phyloP scores from a whole-genome alignment of 306 rosid genomes.

The Cyclanthera cordifolia region DNA sequence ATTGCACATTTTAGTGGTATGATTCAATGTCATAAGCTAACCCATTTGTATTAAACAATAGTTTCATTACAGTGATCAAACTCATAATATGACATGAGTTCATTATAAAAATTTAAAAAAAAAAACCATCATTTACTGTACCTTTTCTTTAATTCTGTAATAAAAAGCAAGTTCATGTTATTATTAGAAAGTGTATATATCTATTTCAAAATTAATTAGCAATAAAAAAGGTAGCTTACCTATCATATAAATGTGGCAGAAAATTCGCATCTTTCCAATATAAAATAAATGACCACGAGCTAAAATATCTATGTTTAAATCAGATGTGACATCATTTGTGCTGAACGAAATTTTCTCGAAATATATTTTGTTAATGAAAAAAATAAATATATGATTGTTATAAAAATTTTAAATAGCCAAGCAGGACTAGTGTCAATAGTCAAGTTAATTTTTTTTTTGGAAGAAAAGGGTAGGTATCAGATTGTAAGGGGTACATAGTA shows the following conservation, averaged over 20 bases:
- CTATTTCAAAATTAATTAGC: too few species aligned
- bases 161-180: background rate
- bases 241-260: background rate
- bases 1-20: background rate
- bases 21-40: constrained; percentile 5
- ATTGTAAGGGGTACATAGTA: constrained; percentile 10
- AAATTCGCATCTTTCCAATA: too few species aligned
- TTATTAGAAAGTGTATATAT: too few species aligned
- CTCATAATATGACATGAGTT: background rate
- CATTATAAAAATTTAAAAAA: background rate
- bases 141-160: background rate
- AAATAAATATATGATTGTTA: too few species aligned
- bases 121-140: background rate
- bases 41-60: background rate
- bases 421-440: too few species aligned
- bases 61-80: background rate
- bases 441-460: background rate
- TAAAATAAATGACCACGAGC: too few species aligned
- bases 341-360: too few species aligned
- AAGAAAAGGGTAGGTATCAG: background rate
- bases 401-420: too few species aligned
- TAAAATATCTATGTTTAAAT: too few species aligned
- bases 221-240: too few species aligned
- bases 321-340: too few species aligned
- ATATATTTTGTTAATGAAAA: too few species aligned